phyloP scores from a whole-genome alignment of 169 alveolate species.

The Plasmodium malariae region DNA sequence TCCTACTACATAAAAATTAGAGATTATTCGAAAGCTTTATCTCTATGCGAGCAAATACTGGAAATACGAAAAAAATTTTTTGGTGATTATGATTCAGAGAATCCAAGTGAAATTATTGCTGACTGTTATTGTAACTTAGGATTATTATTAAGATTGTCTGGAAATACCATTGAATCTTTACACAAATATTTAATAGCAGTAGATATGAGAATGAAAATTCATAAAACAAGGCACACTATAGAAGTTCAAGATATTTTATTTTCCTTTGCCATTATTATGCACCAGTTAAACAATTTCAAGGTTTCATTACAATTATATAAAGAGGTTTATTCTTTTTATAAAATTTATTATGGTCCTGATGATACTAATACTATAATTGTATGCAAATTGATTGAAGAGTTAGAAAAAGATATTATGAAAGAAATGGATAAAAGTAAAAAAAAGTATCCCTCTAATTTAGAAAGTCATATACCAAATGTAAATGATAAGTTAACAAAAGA shows the following conservation, averaged over 20 bases:
- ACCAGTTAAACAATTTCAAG: constrained; percentile 86
- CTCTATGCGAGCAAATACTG: constrained; percentile 79
- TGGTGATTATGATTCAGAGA: constrained; percentile 83
- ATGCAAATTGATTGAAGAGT: constrained; percentile 79
- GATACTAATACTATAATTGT: constrained; percentile 86
- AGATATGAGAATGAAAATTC: constrained; percentile 90
- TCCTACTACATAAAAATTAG: constrained; percentile 80
- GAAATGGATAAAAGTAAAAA: constrained; percentile 7
- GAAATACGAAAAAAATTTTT: constrained; percentile 82
- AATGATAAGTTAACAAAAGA: constrained; percentile 5
- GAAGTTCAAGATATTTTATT: constrained; percentile 87
- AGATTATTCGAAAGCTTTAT: constrained; percentile 84
- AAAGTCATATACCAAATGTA: constrained; percentile 2
- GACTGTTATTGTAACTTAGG: constrained; percentile 90
- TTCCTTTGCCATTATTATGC: constrained; percentile 89
- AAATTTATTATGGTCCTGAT: constrained; percentile 83
- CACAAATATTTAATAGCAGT: constrained; percentile 88
- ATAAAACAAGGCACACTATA: constrained; percentile 84
- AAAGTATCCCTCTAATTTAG: neutral
- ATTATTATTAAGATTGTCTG: constrained; percentile 83
- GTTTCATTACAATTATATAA: constrained; percentile 86
- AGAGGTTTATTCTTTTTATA: constrained; percentile 86
- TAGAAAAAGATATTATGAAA: constrained; percentile 56
- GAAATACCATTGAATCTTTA: constrained; percentile 85
- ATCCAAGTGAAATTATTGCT: constrained; percentile 87